Base-by-base conservation (phyloP, 2,329 filamentous ascomycete genomes). In the Hypoxylon sp. region DNA sequence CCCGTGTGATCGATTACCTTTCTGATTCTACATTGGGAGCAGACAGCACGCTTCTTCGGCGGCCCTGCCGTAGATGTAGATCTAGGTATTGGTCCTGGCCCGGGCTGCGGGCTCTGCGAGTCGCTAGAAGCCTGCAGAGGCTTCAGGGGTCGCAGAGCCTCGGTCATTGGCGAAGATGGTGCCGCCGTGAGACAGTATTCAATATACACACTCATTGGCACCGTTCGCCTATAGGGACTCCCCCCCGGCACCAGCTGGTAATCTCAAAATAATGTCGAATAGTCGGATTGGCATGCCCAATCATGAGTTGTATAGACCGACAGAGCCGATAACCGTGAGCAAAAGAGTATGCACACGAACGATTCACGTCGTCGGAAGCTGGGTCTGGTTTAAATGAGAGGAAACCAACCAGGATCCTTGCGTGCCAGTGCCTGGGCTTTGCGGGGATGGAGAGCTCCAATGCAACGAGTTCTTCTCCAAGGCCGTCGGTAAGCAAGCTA, bases 381-480 rank as follows among this genome's bases (percentile, higher is more conserved):
- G 21, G 35, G 24, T 42, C 24, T 46, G 46, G 54, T 57, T 53
- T 53, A 60, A 54, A 47, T 61, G 57, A 15, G 6, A 46, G 15
- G n/a, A 46, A 15, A n/a, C 1, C 17, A 17, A 9, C 11, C 18
- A 38, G 40, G 26, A 37, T 15, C 43, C 35, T 41, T 7, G 10
- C 5, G 10, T n/a, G n/a, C n/a, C n/a, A n/a, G n/a, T n/a, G n/a
- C n/a, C n/a, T n/a, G 29, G 29, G 9, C 27, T 23, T 59, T 60
- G 48, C 45, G 57, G 57, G 43, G 51, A 15, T 11, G 18, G 15
- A 13, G 20, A 27, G 70, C 41, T 77, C 75, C 15, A 75, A 76
- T 48, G 77, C 75, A 23, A 74, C 74, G 8, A 77, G 75, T 66
- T n/a, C 67, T 78, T 35, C 63, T 78, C 3, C 76, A 78, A n/a